Evolutionary conservation across 1,139 yeast genomes (phyloP).

Genomic region (Suhomyces terraborum): DNA sequence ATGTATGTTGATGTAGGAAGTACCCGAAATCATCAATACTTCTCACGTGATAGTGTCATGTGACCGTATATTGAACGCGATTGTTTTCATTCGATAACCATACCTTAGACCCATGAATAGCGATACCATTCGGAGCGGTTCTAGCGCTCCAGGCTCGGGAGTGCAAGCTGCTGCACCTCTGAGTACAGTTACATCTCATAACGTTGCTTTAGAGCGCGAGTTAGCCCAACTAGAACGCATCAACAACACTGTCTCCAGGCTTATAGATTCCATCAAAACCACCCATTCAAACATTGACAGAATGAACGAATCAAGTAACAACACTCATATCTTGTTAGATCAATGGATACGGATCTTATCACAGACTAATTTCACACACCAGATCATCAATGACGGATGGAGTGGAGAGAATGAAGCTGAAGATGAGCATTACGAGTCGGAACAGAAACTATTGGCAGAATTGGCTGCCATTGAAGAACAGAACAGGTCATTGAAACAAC

Average conservation of each 20-base stretch:
- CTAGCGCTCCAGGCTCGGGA: constrained; percentile 29
- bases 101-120: constrained; percentile 6
- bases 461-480: constrained; percentile 31
- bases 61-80: neutral
- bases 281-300: constrained; percentile 33
- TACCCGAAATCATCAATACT: too few species aligned
- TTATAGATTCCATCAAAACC: constrained; percentile 31
- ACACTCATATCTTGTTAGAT: constrained; percentile 41
- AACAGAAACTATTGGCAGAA: constrained; percentile 29
- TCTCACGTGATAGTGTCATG: too few species aligned
- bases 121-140: neutral
- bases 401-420: constrained; percentile 26
- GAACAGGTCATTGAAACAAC: constrained; percentile 29
- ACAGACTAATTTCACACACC: constrained; percentile 47
- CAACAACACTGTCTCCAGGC: constrained; percentile 33
- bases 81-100: neutral
- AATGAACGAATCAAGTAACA: constrained; percentile 36
- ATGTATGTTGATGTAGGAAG: too few species aligned
- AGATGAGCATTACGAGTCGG: constrained; percentile 28
- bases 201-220: constrained; percentile 33
- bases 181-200: constrained; percentile 1
- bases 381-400: constrained; percentile 40
- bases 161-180: neutral
- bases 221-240: constrained; percentile 36
- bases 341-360: constrained; percentile 51